Conservation (phyloP, 306 rosid genomes). For the Carpinus viminea region DNA sequence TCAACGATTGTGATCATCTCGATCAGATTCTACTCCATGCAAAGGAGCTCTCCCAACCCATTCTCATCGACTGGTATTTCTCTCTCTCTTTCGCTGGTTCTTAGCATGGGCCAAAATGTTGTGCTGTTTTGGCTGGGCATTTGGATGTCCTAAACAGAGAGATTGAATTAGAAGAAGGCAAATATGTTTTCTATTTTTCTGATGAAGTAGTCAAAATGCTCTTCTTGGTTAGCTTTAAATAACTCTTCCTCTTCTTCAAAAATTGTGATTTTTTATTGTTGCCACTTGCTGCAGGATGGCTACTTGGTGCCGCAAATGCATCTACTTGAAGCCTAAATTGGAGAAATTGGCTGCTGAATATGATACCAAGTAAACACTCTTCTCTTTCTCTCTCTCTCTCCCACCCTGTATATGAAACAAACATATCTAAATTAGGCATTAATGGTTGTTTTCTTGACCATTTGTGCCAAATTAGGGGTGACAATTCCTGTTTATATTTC, state of each 20-base stretch:
- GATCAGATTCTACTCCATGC: constrained; percentile 69
- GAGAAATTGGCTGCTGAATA: constrained; percentile 86
- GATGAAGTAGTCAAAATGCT: background rate
- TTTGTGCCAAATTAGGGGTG: background rate
- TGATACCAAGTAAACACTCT: constrained; percentile 53
- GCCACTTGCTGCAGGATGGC: constrained; percentile 69
- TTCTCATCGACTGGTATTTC: constrained; percentile 76
- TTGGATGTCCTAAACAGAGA: background rate
- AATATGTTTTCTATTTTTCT: too few relatives aligned
- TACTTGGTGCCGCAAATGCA: constrained; percentile 93
- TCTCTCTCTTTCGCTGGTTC: background rate
- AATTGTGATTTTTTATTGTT: background rate
- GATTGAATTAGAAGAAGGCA: background rate
- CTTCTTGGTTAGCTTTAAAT: background rate
- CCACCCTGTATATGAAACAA: background rate
- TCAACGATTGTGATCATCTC: constrained; percentile 59
- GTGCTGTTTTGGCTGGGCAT: background rate
- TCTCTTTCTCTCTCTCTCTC: background rate
- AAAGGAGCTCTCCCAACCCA: constrained; percentile 52
- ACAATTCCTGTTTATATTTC: too few relatives aligned
- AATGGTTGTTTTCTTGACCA: background rate
- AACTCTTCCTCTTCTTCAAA: background rate
- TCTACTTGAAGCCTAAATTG: constrained; percentile 88
- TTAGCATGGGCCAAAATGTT: background rate
- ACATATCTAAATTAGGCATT: background rate